Percentiles rank a stretch among this genome's conserved stretches.
Conservation (phyloP, 2,329 filamentous ascomycete genomes). For the Elsinoe arachidis region DNA sequence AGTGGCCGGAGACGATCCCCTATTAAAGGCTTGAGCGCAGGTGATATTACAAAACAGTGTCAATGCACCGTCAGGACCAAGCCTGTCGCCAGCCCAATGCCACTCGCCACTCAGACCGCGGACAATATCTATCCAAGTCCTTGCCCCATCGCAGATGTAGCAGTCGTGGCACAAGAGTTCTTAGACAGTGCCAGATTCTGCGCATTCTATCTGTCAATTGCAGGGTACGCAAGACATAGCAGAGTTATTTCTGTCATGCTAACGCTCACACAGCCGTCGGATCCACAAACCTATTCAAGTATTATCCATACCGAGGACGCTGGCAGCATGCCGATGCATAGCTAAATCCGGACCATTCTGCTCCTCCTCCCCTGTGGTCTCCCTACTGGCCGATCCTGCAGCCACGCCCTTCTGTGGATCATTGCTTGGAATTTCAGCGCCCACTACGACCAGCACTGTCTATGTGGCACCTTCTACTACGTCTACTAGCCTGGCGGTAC, state of each 20-base stretch:
- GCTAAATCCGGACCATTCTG: no score
- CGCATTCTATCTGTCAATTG: neutral
- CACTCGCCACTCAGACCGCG: neutral
- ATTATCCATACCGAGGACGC: neutral
- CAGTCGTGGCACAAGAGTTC: neutral
- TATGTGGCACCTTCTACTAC: neutral
- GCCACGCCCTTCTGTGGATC: neutral
- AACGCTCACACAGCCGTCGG: neutral
- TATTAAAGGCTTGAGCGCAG: neutral
- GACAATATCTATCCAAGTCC: neutral
- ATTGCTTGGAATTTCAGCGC: neutral
- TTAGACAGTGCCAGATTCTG: neutral
- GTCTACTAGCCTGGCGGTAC: neutral
- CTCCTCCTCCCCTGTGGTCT: neutral
- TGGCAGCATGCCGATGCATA: neutral
- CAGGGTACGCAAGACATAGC: neutral
- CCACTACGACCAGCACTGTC: neutral
- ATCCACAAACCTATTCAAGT: neutral
- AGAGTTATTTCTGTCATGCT: neutral
- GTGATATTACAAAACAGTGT: neutral
- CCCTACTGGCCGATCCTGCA: neutral
- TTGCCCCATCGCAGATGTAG: neutral
- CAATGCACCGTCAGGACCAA: neutral
- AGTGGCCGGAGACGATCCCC: neutral
- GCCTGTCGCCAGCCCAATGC: neutral